Base-by-base conservation (phyloP, 441 rosid species). In the Syzygium syzygioides region DNA sequence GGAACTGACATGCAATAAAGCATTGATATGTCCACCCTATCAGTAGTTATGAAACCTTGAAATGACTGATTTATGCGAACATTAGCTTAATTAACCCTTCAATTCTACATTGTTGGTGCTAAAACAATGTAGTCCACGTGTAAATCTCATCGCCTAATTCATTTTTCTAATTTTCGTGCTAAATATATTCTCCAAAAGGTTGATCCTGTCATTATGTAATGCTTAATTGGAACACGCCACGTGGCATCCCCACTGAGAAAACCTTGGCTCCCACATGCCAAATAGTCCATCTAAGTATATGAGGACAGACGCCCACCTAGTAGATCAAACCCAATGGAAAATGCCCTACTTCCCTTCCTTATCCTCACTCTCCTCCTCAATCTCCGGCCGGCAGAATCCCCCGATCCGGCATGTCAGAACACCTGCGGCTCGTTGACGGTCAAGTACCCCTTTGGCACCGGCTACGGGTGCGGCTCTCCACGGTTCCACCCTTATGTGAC, bases 371-470 rank as follows among this genome's bases (percentile, higher is more conserved):
- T 41, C 83, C 52, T 37, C 48, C 83, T 76, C 83, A 26, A 76
- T 76, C 83, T 76, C 83, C 2, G 9, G 83, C 83, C 3, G 13
- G 83, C 53, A 2, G 83, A 3, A 41, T 76, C 91, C 64, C 10
- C 50, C 0, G 86, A 79, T 87, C 86, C 85, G 5, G 80, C 91
- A 25, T 94, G 95, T 89, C 88, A 56, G 41, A 59, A 89, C 85
- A 85, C 90, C 10, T 94, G 95, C 25, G 95, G 95, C 87, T 89
- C 92, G 14, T 62, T 94, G 54, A 86, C 86, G 10, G 55, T 94
- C 87, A 91, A 91, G 94, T 94, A 94, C 92, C 95, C 95, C 3
- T 93, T 94, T 2, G 95, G 95, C 87, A 89, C 91, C 2, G 91
- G 89, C 90, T 15, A 34, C 45, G 95, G 95, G 48, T 94, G 95